These are phyloP conservation scores for Fallopia convolvulus DNA, from an alignment of 148 eudicot species.

Conservation along the genomic window DNA sequence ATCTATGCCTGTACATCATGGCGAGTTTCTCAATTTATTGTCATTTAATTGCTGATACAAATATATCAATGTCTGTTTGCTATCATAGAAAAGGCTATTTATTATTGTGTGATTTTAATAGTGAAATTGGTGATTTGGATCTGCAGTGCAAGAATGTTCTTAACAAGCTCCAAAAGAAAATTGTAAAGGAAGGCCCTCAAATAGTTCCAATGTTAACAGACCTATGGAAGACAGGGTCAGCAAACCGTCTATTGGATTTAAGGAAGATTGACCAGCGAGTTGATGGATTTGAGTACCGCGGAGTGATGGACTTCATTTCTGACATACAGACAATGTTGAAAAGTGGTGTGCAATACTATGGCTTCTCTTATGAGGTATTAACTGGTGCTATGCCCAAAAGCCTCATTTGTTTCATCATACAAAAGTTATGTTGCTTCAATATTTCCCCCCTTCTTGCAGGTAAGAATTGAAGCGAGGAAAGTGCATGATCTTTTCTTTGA, in stretches of 20 bases:
- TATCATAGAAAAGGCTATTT: neutral
- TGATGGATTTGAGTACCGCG: slow-evolving; percentile 61
- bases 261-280: slow-evolving; percentile 64
- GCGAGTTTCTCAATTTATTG: neutral
- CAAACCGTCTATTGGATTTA: slow-evolving; percentile 54
- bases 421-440: neutral
- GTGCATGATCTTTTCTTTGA: slow-evolving; percentile 90
- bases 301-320: slow-evolving; percentile 64
- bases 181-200: slow-evolving; percentile 79
- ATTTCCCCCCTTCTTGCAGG: slow-evolving; percentile 28
- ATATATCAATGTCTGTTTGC: neutral
- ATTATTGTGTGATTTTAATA: neutral
- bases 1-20: neutral
- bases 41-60: neutral
- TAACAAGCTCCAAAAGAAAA: slow-evolving; percentile 69
- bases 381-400: neutral
- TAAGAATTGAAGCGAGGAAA: slow-evolving; percentile 81
- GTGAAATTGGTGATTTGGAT: slow-evolving; percentile 11
- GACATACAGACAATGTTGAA: slow-evolving; percentile 88
- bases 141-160: slow-evolving; percentile 85
- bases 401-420: neutral
- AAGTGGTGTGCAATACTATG: slow-evolving; percentile 59
- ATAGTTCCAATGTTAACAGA: slow-evolving; percentile 79
- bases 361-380: slow-evolving; percentile 76
- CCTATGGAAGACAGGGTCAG: slow-evolving; percentile 69